Percentiles rank a stretch among this genome's conserved stretches.
Conservation (phyloP, 1,284 basidiomycete genomes). For the Leccinum subrobustum region DNA sequence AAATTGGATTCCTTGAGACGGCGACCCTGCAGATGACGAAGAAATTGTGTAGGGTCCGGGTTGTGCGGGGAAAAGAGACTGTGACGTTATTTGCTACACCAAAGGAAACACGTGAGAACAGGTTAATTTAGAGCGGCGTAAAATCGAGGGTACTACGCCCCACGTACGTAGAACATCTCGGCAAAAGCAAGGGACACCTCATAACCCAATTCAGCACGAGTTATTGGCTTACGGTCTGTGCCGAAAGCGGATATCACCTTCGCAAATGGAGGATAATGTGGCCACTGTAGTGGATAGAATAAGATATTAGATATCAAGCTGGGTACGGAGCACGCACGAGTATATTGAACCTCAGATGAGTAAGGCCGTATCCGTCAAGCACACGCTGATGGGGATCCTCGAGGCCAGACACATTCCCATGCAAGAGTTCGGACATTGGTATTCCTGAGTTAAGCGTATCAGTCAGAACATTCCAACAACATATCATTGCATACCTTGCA, state of each 20-base stretch:
- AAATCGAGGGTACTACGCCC: not conserved
- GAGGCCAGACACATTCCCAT: constrained; percentile 19
- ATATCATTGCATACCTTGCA: constrained; percentile 17
- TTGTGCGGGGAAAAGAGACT: constrained; percentile 8
- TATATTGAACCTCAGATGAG: constrained; percentile 22
- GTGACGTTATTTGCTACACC: constrained; percentile 22
- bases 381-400: constrained; percentile 23
- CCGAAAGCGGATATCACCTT: constrained; percentile 28
- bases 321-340: constrained; percentile 18
- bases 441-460: constrained; percentile 14
- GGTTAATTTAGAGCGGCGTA: not conserved
- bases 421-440: constrained; percentile 25
- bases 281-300: constrained; percentile 22
- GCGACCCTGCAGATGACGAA: constrained; percentile 8
- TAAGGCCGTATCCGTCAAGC: constrained; percentile 21
- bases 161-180: constrained; percentile 31
- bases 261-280: constrained; percentile 25
- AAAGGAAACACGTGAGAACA: constrained; percentile 5
- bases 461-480: not conserved
- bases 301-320: not conserved
- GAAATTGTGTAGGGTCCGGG: constrained; percentile 25
- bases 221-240: constrained; percentile 17
- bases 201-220: constrained; percentile 26
- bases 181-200: constrained; percentile 33
- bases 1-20: constrained; percentile 22